Evolutionary conservation across 345 rosid genomes (phyloP).

Genomic region (Citrus reticulata): DNA sequence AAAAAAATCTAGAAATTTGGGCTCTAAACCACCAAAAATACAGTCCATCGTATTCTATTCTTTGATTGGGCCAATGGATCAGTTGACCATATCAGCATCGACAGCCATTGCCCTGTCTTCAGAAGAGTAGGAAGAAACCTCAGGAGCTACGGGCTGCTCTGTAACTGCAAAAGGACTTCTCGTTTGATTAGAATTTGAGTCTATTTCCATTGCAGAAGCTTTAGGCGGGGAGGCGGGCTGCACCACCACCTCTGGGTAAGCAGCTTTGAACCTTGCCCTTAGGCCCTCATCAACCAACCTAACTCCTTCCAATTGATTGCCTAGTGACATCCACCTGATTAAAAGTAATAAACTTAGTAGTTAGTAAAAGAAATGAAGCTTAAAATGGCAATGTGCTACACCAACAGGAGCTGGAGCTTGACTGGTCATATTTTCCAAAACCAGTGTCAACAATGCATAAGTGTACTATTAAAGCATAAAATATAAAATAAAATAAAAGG

Average conservation of each 20-base stretch:
- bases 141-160: conserved; percentile 30
- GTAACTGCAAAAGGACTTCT: conserved; percentile 44
- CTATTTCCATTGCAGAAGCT: conserved; percentile 76
- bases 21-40: neutral
- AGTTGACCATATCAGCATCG: conserved; percentile 43
- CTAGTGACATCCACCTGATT: conserved; percentile 90
- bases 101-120: conserved; percentile 41
- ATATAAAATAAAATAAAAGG: neutral
- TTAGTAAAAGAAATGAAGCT: neutral
- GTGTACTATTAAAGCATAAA: neutral
- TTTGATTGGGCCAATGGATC: neutral
- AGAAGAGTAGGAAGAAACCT: conserved; percentile 29
- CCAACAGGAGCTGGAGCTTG: neutral
- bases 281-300: conserved; percentile 90
- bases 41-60: neutral
- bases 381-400: neutral
- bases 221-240: conserved; percentile 89
- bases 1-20: neutral
- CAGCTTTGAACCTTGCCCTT: conserved; percentile 91
- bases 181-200: conserved; percentile 34
- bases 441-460: neutral
- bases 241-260: conserved; percentile 79
- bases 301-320: conserved; percentile 87
- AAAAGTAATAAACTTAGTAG: neutral
- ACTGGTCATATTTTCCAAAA: neutral